A percentile compares a stretch with the other conserved stretches of the same genome.
These are phyloP conservation scores for Picea sitchensis DNA, from an alignment of 75 land plant genomes.

Conservation along the genomic window DNA sequence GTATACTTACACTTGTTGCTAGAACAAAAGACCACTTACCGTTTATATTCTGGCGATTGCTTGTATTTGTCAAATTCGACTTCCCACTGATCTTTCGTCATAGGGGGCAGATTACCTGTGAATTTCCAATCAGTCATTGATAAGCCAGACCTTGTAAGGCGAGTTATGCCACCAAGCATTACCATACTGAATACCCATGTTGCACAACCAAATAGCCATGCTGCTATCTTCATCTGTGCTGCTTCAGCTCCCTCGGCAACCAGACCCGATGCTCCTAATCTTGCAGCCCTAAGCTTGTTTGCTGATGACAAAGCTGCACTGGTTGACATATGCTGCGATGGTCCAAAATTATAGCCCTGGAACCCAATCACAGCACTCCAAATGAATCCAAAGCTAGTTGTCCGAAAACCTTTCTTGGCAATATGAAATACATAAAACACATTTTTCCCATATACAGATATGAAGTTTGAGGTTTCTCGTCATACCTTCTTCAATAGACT, in stretches of 20 bases:
- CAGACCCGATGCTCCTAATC: conserved; percentile 42
- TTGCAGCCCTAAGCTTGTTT: conserved; percentile 11
- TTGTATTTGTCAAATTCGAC: conserved; percentile 90
- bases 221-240: conserved; percentile 68
- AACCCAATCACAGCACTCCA: conserved; percentile 1
- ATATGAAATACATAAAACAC: background rate
- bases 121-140: conserved; percentile 99
- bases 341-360: conserved; percentile 6
- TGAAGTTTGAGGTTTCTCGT: background rate
- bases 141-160: conserved; percentile 91
- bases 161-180: conserved; percentile 88
- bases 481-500: conserved; percentile 1
- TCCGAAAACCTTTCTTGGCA: background rate
- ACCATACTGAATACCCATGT: conserved; percentile 99
- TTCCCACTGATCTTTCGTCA: conserved; percentile 72
- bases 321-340: conserved; percentile 18
- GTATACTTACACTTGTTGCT: background rate
- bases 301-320: conserved; percentile 1
- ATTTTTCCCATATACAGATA: background rate
- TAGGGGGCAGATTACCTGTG: conserved; percentile 82
- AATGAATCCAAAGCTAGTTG: background rate
- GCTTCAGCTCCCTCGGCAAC: conserved; percentile 63
- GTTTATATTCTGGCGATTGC: conserved; percentile 88
- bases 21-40: conserved; percentile 30
- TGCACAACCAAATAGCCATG: conserved; percentile 89